Percentiles rank a stretch among this genome's conserved stretches.
phyloP scores from a whole-genome alignment of 352 stramenopile species.

The Phytophthora pinifolia region DNA sequence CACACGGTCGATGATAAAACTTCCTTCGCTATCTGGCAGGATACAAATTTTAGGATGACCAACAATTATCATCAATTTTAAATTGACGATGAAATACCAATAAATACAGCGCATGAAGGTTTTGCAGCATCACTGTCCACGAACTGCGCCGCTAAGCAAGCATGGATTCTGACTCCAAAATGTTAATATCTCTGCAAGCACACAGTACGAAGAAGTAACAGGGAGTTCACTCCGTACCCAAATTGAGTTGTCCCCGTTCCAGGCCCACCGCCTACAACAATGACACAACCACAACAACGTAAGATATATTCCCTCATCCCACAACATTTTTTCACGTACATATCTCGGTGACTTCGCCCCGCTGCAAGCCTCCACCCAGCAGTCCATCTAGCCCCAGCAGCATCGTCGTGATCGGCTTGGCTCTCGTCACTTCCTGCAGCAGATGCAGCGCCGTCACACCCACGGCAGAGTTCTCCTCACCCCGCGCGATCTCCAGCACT shows the following conservation, averaged over 20 bases:
- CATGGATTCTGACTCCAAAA: slow-evolving; percentile 48
- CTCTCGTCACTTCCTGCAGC: slow-evolving; percentile 39
- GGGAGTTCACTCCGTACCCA: slow-evolving; percentile 26
- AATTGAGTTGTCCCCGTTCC: slow-evolving; percentile 82
- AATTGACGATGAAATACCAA: no score
- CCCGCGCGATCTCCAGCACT: slow-evolving; percentile 28
- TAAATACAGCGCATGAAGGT: slow-evolving; percentile 44
- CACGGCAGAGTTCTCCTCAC: slow-evolving; percentile 12
- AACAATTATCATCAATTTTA: background rate
- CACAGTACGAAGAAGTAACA: no score
- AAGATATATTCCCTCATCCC: no score
- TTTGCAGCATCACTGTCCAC: slow-evolving; percentile 17
- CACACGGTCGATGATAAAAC: slow-evolving; percentile 89
- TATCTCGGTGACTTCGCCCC: slow-evolving; percentile 79
- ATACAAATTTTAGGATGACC: background rate
- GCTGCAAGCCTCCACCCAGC: slow-evolving; percentile 63
- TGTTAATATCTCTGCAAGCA: background rate
- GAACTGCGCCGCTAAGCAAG: slow-evolving; percentile 64
- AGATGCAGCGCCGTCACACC: slow-evolving; percentile 48
- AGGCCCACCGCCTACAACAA: slow-evolving; percentile 44
- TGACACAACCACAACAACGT: background rate
- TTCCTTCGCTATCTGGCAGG: slow-evolving; percentile 88
- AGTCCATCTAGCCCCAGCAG: slow-evolving; percentile 53
- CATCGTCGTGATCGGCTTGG: slow-evolving; percentile 40
- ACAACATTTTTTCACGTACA: slow-evolving; percentile 37